Base-by-base conservation (phyloP, 148 eudicot species). In the Nepenthes mirabilis region DNA sequence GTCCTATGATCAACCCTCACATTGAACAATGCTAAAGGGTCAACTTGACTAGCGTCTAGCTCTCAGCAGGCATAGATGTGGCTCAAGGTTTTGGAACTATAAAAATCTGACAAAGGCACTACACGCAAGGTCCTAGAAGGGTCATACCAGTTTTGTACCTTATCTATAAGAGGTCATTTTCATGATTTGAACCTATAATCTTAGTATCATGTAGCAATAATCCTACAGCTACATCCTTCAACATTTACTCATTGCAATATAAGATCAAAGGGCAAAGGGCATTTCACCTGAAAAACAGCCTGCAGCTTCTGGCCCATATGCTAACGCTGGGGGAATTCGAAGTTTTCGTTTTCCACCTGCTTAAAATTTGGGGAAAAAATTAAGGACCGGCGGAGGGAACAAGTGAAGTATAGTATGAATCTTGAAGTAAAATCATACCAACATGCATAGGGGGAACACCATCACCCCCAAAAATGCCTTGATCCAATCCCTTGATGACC, bases 251-350 rank as follows among this genome's bases (percentile, higher is more conserved):
- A 51, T 13, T 9, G 13, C 9, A 14, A 4, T 40, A 3, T 51
- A 51, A 14, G 14, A 9, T 35, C 1, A 34, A 32, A 34, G 34
- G 5, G 6, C 37, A 56, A 7, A 14, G 13, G 60, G 48, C 50
- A 43, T 2, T 43, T 9, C 61, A 86, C 97, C 97, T 75, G 88
- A 82, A 77, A 91, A 91, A 65, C 97, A 91, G 62, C 97, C 97
- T 36, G 97, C 97, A 36, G 97, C 77, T 79, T 91, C 97, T 6
- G 97, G 89, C 56, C 95, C 97, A 60, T 91, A 87, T 9, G 95
- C 97, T 61, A 91, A 76, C 52, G 81, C 60, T 14, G 97, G 95
- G 72, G 97, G 97, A 57, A 91, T 91, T 36, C 79, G 78, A 40
- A 87, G 95, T 80, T 78, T 87, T 14, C 97, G 83, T 47, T 79